phyloP scores from a whole-genome alignment of 805 yeast species.

The Candida wancherniae region DNA sequence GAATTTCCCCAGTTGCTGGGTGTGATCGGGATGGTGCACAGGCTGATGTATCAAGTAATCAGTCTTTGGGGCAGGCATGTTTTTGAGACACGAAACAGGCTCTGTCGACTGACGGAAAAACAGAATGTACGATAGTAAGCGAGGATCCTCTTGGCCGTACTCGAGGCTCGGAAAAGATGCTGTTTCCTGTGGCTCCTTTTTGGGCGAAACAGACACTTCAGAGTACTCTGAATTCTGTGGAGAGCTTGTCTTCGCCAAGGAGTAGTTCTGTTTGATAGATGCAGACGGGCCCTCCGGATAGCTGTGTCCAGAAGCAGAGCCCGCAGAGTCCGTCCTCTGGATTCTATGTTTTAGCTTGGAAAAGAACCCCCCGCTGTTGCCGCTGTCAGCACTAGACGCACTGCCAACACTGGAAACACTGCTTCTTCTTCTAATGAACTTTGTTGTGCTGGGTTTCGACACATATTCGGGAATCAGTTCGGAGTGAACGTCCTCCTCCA shows the following conservation, averaged over 20 bases:
- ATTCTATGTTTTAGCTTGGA: constrained; percentile 35
- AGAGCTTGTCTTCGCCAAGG: no score
- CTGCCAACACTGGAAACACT: constrained; percentile 17
- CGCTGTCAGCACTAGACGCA: constrained; percentile 13
- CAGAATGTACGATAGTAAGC: constrained; percentile 33
- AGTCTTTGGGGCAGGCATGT: background rate
- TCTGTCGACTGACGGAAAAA: constrained; percentile 26
- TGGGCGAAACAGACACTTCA: no score
- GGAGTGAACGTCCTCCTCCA: constrained; percentile 18
- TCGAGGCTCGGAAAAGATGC: no score
- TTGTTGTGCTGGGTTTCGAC: constrained; percentile 5
- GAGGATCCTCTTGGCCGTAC: constrained; percentile 31
- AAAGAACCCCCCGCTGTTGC: constrained; percentile 25
- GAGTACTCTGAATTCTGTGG: no score
- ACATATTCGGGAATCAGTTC: constrained; percentile 1
- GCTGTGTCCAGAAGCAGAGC: background rate
- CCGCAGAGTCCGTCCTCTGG: constrained; percentile 12
- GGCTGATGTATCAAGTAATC: background rate
- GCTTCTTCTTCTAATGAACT: constrained; percentile 15
- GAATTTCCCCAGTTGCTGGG: constrained; percentile 14
- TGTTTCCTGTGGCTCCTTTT: no score
- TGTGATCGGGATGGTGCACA: background rate
- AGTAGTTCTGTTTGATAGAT: constrained; percentile 1
- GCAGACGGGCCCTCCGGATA: background rate
- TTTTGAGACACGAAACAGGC: constrained; percentile 5